A percentile compares a stretch with the other conserved stretches of the same genome.
Evolutionary conservation across 2,329 filamentous ascomycete genomes (phyloP).

Genomic region (Emergomyces africanus): DNA sequence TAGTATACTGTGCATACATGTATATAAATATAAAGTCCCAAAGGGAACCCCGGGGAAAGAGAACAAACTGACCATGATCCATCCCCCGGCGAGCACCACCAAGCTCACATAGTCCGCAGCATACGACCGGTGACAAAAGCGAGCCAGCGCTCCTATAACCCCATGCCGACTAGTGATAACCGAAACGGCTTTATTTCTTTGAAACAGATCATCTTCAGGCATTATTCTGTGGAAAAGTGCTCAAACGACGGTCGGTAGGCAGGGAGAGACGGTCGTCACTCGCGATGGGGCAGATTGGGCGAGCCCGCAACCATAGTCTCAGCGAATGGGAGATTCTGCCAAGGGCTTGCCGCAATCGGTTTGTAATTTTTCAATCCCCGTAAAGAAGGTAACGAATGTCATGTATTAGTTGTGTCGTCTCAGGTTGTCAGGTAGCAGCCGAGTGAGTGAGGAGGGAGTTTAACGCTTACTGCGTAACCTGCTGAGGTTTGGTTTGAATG

Average conservation of each 20-base stretch:
- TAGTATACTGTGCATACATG: not conserved
- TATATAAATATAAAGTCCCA: not conserved
- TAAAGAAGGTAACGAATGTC: too few species aligned
- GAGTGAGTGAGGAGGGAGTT: too few species aligned
- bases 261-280: not conserved
- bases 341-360: too few species aligned
- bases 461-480: too few species aligned
- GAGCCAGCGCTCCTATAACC: conserved; percentile 34
- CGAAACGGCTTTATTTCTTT: not conserved
- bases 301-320: not conserved
- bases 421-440: too few species aligned
- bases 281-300: not conserved
- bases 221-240: not conserved
- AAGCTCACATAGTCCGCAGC: conserved; percentile 81
- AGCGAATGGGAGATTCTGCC: not conserved
- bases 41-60: not conserved
- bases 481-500: too few species aligned
- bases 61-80: conserved; percentile 27
- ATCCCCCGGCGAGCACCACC: conserved; percentile 52
- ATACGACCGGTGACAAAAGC: conserved; percentile 58
- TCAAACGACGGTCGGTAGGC: not conserved
- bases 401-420: too few species aligned
- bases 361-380: too few species aligned
- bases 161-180: conserved; percentile 20
- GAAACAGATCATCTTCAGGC: not conserved